Conservation (phyloP, 1,139 yeast species). For the Wickerhamomyces sp. region DNA sequence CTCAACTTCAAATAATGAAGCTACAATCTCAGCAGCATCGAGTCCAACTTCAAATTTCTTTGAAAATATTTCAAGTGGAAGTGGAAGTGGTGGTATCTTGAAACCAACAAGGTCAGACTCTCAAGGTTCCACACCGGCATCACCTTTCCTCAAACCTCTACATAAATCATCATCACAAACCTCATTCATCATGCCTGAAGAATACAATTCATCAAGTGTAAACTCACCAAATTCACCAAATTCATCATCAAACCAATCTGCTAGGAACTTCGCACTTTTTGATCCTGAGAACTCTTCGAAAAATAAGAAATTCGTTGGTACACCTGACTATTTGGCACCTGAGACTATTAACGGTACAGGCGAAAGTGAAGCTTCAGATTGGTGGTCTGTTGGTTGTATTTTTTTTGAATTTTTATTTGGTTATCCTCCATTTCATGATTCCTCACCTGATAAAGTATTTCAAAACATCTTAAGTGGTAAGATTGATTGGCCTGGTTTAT, state of each 20-base stretch:
- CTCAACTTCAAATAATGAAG: slow-evolving; percentile 8
- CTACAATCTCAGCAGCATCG: slow-evolving; percentile 8
- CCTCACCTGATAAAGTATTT: slow-evolving; percentile 76
- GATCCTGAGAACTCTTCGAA: slow-evolving; percentile 55
- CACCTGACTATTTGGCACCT: slow-evolving; percentile 97
- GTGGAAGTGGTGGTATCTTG: too few species aligned
- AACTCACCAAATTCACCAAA: slow-evolving; percentile 9
- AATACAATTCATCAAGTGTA: too few species aligned
- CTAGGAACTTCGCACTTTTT: slow-evolving; percentile 55
- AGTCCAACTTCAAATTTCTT: slow-evolving; percentile 23
- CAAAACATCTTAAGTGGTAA: slow-evolving; percentile 67
- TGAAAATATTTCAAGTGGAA: slow-evolving; percentile 19
- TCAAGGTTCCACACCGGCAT: slow-evolving; percentile 36
- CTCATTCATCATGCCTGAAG: slow-evolving; percentile 51
- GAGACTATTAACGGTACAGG: slow-evolving; percentile 86
- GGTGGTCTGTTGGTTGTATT: slow-evolving; percentile 99
- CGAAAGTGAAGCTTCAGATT: slow-evolving; percentile 85
- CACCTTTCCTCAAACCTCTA: slow-evolving; percentile 46
- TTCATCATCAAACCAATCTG: slow-evolving; percentile 30
- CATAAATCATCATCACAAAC: slow-evolving; percentile 50
- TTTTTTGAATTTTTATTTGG: slow-evolving; percentile 90
- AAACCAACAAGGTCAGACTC: slow-evolving; percentile 27
- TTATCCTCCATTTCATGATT: slow-evolving; percentile 90
- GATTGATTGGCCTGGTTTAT: slow-evolving; percentile 78
- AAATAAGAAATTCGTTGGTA: slow-evolving; percentile 75